phyloP scores from a whole-genome alignment of 768 basidiomycete species.

The Leccinum aurantiacum region DNA sequence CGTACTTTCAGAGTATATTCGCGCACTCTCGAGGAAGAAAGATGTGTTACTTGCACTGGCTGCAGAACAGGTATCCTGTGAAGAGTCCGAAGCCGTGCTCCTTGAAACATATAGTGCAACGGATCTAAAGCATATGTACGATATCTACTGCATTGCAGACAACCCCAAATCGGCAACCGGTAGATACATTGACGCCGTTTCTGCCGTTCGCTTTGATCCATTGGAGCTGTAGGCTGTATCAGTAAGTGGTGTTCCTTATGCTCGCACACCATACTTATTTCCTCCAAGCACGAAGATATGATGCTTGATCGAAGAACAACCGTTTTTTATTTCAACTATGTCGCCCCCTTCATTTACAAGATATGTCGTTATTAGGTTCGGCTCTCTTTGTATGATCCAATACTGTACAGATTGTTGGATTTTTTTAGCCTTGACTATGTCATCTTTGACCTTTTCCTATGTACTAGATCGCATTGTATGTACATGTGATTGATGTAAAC shows the following conservation, averaged over 20 bases:
- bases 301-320: too few relatives aligned
- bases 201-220: background rate
- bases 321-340: too few relatives aligned
- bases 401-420: too few relatives aligned
- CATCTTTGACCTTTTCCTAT: too few relatives aligned
- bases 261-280: background rate
- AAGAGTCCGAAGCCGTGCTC: background rate
- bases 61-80: background rate
- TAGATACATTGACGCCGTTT: background rate
- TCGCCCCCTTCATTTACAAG: too few relatives aligned
- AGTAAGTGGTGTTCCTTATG: background rate
- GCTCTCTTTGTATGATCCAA: too few relatives aligned
- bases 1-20: background rate
- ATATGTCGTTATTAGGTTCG: too few relatives aligned
- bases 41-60: background rate
- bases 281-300: too few relatives aligned
- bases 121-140: background rate
- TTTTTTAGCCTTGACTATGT: too few relatives aligned
- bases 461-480: too few relatives aligned
- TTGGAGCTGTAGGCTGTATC: background rate
- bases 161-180: background rate
- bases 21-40: background rate
- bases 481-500: too few relatives aligned
- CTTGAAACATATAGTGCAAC: background rate
- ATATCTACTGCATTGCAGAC: background rate